Percentiles rank a stretch among this genome's conserved stretches.
These are phyloP conservation scores for Coemansia sp. DNA, from an alignment of 192 early-diverging fungal genomes.

Conservation along the genomic window DNA sequence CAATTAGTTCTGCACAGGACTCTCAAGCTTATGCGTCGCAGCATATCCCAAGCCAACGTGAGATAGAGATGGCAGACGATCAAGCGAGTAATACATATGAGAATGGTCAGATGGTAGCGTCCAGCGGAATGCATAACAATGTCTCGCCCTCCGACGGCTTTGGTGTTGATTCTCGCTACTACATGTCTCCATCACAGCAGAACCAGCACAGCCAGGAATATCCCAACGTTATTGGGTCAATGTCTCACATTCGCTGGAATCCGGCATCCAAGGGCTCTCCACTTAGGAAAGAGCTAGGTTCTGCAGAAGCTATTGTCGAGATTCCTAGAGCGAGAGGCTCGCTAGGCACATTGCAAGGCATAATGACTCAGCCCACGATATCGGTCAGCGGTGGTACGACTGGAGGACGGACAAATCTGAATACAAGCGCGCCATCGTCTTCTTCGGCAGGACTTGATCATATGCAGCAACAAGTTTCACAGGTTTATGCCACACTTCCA, in stretches of 20 bases:
- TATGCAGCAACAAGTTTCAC: constrained; percentile 17
- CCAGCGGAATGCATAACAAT: background rate
- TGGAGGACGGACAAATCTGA: background rate
- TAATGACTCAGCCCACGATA: background rate
- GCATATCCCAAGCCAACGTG: background rate
- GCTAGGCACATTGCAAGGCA: background rate
- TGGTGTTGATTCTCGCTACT: background rate
- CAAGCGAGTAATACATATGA: background rate
- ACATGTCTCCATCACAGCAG: background rate
- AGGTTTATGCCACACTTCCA: constrained; percentile 34
- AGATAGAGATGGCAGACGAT: constrained; percentile 3
- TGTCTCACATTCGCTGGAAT: constrained; percentile 46
- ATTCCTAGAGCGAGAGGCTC: background rate
- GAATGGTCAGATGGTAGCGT: background rate
- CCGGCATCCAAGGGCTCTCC: constrained; percentile 37
- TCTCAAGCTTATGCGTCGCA: constrained; percentile 5
- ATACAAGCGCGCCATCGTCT: background rate
- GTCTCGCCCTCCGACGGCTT: background rate
- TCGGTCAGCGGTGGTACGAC: background rate
- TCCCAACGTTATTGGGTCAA: constrained; percentile 17
- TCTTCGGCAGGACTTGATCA: constrained; percentile 1
- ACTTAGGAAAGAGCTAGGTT: constrained; percentile 33
- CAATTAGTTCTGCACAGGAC: constrained; percentile 7
- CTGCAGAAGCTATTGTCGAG: background rate
- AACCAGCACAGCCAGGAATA: constrained; percentile 27